Conservation (phyloP, 495 filamentous ascomycete species). For the Venustampulla echinocandica region DNA sequence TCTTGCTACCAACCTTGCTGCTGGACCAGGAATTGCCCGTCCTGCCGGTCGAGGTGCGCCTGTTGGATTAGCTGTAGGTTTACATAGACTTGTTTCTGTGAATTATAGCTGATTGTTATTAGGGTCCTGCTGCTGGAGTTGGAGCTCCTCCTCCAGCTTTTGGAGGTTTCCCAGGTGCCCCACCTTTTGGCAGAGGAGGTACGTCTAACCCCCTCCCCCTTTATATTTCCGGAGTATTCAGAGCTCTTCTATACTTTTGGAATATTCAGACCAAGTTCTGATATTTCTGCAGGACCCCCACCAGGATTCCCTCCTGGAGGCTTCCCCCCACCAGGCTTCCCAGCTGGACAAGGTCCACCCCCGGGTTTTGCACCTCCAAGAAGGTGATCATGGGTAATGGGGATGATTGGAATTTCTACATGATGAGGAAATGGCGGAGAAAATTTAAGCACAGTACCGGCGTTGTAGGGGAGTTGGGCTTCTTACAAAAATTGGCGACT, state of each 20-base stretch:
- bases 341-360: constrained; percentile 57
- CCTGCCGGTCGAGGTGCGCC: constrained; percentile 89
- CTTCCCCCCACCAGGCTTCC: constrained; percentile 42
- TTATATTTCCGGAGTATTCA: not conserved
- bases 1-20: constrained; percentile 53
- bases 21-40: constrained; percentile 85
- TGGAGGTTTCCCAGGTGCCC: constrained; percentile 27
- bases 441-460: constrained; percentile 19
- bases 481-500: constrained; percentile 21
- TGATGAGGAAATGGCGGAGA: constrained; percentile 7
- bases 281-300: constrained; percentile 33
- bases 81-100: constrained; percentile 17
- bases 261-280: not conserved
- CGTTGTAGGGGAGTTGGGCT: constrained; percentile 22
- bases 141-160: constrained; percentile 53
- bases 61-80: constrained; percentile 59
- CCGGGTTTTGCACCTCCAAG: constrained; percentile 63
- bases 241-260: not conserved
- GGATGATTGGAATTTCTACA: constrained; percentile 4
- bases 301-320: constrained; percentile 36
- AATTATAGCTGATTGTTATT: constrained; percentile 26
- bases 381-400: constrained; percentile 33
- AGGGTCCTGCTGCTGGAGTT: constrained; percentile 84
- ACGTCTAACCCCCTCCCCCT: constrained; percentile 40
- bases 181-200: constrained; percentile 73